Evolutionary conservation across 176 grass and related monocot species (phyloP).

Genomic region (Oryza australiensis): DNA sequence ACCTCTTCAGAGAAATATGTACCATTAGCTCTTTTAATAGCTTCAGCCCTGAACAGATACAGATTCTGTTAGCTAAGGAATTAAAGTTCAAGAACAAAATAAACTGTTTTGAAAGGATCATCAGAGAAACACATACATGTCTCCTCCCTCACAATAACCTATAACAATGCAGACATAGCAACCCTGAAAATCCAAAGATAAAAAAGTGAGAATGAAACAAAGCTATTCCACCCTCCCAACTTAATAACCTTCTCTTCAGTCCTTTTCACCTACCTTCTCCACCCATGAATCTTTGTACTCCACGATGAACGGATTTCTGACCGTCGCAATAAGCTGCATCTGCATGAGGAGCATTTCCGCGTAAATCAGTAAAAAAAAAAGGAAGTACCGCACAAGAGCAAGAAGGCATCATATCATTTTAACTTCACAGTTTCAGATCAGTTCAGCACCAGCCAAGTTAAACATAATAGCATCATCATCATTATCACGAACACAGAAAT

Average conservation of each 20-base stretch:
- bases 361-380: conserved; percentile 14
- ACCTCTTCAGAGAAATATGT: conserved; percentile 93
- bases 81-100: conserved; percentile 17
- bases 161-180: conserved; percentile 98
- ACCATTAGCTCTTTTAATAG: conserved; percentile 81
- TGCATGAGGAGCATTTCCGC: conserved; percentile 44
- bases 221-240: neutral
- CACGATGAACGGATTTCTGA: conserved; percentile 94
- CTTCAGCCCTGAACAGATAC: conserved; percentile 64
- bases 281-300: conserved; percentile 99
- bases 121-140: conserved; percentile 76
- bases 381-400: neutral
- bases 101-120: conserved; percentile 8
- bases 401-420: conserved; percentile 7
- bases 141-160: conserved; percentile 94
- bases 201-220: conserved; percentile 30
- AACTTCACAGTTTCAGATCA: neutral
- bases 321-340: conserved; percentile 97
- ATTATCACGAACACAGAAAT: neutral
- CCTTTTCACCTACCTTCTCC: conserved; percentile 63
- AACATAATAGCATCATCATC: conserved; percentile 4
- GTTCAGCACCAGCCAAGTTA: conserved; percentile 15
- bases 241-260: neutral
- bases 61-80: conserved; percentile 21
- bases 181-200: conserved; percentile 64